Percentiles rank a stretch among this genome's conserved stretches.
Evolutionary conservation across 2,329 filamentous ascomycete genomes (phyloP).

Genomic region (Aplosporella prunicola): DNA sequence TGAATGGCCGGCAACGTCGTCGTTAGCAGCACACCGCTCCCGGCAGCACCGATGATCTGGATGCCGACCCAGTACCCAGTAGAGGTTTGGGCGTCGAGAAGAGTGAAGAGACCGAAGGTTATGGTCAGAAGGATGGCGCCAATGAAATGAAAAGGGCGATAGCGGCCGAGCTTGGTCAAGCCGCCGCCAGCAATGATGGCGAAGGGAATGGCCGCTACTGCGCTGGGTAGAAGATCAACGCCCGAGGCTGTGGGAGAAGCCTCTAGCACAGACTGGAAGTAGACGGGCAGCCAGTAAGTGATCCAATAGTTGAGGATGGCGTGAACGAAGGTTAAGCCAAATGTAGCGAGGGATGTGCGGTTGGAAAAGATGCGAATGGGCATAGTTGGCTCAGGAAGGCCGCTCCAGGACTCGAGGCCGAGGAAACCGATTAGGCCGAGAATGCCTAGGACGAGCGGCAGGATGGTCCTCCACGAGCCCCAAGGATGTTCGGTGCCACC

Average conservation of each 20-base stretch:
- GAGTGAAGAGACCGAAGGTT: constrained; percentile 17
- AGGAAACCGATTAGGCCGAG: constrained; percentile 31
- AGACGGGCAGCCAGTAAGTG: constrained; percentile 36
- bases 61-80: constrained; percentile 16
- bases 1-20: constrained; percentile 22
- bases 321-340: constrained; percentile 30
- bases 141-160: constrained; percentile 14
- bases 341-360: constrained; percentile 27
- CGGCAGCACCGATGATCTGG: constrained; percentile 19
- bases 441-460: constrained; percentile 36
- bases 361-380: constrained; percentile 37
- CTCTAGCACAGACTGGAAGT: constrained; percentile 35
- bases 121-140: constrained; percentile 22
- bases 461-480: constrained; percentile 30
- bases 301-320: constrained; percentile 29
- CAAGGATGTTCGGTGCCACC: constrained; percentile 37
- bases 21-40: constrained; percentile 20
- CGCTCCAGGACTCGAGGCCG: constrained; percentile 25
- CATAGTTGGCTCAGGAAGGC: constrained; percentile 28
- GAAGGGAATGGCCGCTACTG: constrained; percentile 19
- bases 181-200: constrained; percentile 19
- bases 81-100: constrained; percentile 12
- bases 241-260: constrained; percentile 26
- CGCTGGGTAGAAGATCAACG: constrained; percentile 23
- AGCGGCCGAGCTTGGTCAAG: constrained; percentile 23